Percentiles rank a stretch among this genome's conserved stretches.
Evolutionary conservation across 1,139 yeast genomes (phyloP).

Genomic region (Yamadazyma friedrichii): DNA sequence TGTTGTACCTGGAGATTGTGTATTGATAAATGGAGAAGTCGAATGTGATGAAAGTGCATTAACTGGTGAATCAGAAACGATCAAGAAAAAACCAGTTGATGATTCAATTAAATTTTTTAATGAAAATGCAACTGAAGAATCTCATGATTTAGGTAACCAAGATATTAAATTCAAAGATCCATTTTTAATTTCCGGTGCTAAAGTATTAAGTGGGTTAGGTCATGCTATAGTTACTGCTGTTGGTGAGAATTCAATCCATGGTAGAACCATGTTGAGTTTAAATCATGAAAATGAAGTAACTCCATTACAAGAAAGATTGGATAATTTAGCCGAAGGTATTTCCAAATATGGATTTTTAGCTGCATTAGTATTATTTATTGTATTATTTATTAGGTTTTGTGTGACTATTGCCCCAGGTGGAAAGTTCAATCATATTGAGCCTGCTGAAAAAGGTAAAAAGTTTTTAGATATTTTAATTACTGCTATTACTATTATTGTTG

Average conservation of each 20-base stretch:
- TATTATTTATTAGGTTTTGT: conserved; percentile 74
- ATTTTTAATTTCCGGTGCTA: conserved; percentile 88
- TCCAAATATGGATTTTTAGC: conserved; percentile 91
- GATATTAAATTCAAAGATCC: conserved; percentile 60
- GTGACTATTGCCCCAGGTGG: conserved; percentile 62
- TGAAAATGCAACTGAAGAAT: conserved; percentile 24
- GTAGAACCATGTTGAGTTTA: conserved; percentile 83
- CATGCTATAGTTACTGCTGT: conserved; percentile 85
- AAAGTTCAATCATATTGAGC: conserved; percentile 37
- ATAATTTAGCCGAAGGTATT: conserved; percentile 84
- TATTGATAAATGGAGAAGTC: conserved; percentile 72
- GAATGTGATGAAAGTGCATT: conserved; percentile 91
- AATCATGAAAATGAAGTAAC: conserved; percentile 77
- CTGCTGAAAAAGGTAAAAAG: conserved; percentile 79
- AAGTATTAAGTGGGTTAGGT: conserved; percentile 83
- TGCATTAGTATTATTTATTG: conserved; percentile 73
- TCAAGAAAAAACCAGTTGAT: conserved; percentile 61
- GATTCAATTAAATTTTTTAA: conserved; percentile 40
- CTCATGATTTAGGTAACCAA: conserved; percentile 49
- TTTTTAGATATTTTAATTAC: conserved; percentile 86
- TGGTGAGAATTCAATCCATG: conserved; percentile 85
- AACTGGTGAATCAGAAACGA: conserved; percentile 90
- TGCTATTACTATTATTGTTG: conserved; percentile 89
- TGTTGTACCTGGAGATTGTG: conserved; percentile 84
- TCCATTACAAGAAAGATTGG: conserved; percentile 83